These are phyloP conservation scores for Chamaecrista fasciculata DNA, from an alignment of 306 rosid genomes.

Conservation along the genomic window DNA sequence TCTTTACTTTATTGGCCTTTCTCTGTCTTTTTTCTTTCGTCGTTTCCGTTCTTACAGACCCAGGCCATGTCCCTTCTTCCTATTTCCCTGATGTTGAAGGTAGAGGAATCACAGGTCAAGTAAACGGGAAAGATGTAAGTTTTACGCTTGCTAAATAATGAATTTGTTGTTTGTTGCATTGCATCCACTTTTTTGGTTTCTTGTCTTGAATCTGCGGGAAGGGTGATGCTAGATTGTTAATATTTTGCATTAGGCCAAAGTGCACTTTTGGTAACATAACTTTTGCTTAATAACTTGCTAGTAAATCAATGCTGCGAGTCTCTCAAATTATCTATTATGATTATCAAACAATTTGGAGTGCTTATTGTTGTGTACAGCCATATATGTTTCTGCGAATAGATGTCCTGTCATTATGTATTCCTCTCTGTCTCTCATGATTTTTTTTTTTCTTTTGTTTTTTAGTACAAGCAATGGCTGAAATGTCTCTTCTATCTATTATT, in stretches of 20 bases:
- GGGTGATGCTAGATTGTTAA: not conserved
- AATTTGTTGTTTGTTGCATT: constrained; percentile 4
- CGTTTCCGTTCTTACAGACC: constrained; percentile 66
- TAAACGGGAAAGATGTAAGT: constrained; percentile 53
- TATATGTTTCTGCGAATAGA: not conserved
- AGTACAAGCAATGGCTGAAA: not conserved
- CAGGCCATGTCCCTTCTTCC: constrained; percentile 75
- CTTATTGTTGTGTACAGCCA: not conserved
- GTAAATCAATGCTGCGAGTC: constrained; percentile 2
- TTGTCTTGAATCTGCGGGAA: constrained; percentile 6
- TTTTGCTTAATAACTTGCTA: no score
- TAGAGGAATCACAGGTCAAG: constrained; percentile 33
- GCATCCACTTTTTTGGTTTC: constrained; percentile 12
- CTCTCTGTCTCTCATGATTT: not conserved
- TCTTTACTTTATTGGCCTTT: constrained; percentile 54
- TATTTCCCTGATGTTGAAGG: constrained; percentile 78
- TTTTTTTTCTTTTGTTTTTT: not conserved
- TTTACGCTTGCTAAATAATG: not conserved
- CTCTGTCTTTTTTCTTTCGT: constrained; percentile 68
- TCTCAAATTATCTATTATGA: constrained; percentile 8
- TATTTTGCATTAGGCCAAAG: not conserved
- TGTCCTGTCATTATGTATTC: not conserved
- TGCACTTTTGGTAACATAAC: no score
- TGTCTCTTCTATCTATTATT: not conserved
- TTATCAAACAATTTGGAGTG: not conserved